phyloP scores from a whole-genome alignment of 176 grass and related monocot species.

The Oryza glaberrima region DNA sequence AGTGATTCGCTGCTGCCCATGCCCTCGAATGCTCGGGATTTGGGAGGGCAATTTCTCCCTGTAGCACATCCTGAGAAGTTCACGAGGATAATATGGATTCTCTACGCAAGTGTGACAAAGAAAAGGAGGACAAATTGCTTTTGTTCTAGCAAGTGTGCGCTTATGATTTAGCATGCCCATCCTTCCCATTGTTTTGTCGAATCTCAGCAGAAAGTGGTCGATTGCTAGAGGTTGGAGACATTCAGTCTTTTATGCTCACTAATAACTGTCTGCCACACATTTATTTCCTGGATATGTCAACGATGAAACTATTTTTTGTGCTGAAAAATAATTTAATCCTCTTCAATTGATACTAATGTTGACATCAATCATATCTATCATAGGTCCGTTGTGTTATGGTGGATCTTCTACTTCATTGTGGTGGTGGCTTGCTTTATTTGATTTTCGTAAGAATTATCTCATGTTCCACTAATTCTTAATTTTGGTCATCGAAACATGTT shows the following conservation, averaged over 20 bases:
- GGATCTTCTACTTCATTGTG: neutral
- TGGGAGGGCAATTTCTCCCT: neutral
- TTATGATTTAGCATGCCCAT: neutral
- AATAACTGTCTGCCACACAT: neutral
- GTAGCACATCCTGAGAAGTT: neutral
- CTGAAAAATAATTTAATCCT: neutral
- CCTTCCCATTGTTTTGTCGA: neutral
- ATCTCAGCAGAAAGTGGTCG: neutral
- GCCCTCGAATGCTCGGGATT: neutral
- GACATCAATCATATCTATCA: neutral
- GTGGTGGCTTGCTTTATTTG: neutral
- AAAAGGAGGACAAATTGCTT: neutral
- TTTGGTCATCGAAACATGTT: neutral
- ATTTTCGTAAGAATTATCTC: neutral
- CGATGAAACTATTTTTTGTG: neutral
- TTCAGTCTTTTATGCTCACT: neutral
- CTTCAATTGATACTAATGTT: neutral
- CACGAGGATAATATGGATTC: neutral
- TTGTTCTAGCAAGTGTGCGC: neutral
- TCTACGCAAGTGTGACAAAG: neutral
- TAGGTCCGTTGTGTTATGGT: neutral
- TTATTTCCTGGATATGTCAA: neutral
- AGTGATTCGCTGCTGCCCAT: neutral
- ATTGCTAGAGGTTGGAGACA: neutral
- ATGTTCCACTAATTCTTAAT: conserved; percentile 3